phyloP scores from a whole-genome alignment of 2,329 filamentous ascomycete genomes.

The Nigrospora osmanthi region DNA sequence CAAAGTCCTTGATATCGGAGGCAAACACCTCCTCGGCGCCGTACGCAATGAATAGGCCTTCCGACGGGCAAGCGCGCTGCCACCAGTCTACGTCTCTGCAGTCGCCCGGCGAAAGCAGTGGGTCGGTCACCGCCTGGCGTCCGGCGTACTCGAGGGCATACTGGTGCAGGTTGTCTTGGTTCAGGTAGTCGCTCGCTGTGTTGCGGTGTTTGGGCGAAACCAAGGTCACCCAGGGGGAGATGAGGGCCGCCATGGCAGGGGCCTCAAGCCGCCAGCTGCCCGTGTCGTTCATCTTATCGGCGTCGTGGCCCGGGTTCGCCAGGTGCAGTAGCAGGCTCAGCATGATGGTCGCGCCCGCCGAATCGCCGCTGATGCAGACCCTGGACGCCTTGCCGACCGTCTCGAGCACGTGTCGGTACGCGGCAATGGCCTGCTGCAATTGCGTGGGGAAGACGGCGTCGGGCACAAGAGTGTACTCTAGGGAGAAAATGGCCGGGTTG shows the following conservation, averaged over 20 bases:
- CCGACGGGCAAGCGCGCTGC: constrained; percentile 55
- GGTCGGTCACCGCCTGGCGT: constrained; percentile 37
- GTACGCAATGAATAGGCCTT: constrained; percentile 64
- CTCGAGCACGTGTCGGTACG: constrained; percentile 62
- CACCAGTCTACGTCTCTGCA: constrained; percentile 61
- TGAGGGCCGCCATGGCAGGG: constrained; percentile 56
- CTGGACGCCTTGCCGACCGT: constrained; percentile 48
- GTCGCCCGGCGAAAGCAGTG: constrained; percentile 60
- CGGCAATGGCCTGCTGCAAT: constrained; percentile 59
- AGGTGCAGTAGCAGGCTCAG: constrained; percentile 66
- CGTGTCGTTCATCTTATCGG: constrained; percentile 19
- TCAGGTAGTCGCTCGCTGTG: constrained; percentile 69
- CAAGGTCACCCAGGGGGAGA: constrained; percentile 76
- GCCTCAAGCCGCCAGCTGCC: constrained; percentile 21
- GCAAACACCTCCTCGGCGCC: constrained; percentile 74
- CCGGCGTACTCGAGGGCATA: constrained; percentile 67
- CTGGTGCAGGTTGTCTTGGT: constrained; percentile 54
- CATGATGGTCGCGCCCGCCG: constrained; percentile 67
- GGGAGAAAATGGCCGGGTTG: constrained; percentile 71
- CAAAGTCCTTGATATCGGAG: constrained; percentile 56
- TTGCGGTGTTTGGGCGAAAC: constrained; percentile 59
- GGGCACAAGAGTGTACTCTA: constrained; percentile 76
- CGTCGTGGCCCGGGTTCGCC: constrained; percentile 30
- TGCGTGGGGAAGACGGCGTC: constrained; percentile 68
- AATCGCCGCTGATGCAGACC: constrained; percentile 70